Percentiles rank a stretch among this genome's conserved stretches.
Conservation (phyloP, 768 basidiomycete genomes). For the Podaxis sp. region DNA sequence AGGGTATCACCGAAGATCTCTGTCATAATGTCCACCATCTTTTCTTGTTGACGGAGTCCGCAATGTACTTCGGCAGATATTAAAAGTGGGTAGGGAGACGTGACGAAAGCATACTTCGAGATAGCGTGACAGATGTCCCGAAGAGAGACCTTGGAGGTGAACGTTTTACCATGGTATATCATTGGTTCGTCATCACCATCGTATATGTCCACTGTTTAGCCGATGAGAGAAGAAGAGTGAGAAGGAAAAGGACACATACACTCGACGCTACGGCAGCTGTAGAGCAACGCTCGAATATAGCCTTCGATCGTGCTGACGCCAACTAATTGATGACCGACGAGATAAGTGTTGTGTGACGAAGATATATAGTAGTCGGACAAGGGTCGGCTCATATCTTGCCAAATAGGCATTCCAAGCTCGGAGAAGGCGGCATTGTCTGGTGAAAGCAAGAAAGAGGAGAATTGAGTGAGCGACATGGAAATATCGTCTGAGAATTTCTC, state of each 20-base stretch:
- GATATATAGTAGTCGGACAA: conserved; percentile 89
- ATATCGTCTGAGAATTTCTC: conserved; percentile 11
- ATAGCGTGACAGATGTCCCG: conserved; percentile 84
- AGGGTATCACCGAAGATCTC: conserved; percentile 44
- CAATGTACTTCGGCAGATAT: conserved; percentile 95
- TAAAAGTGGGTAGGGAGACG: conserved; percentile 89
- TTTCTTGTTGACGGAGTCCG: conserved; percentile 73
- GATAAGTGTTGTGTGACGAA: conserved; percentile 90
- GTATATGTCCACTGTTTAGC: conserved; percentile 78
- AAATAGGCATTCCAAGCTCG: conserved; percentile 42
- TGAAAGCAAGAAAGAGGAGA: conserved; percentile 81
- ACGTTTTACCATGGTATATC: conserved; percentile 87
- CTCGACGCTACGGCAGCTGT: conserved; percentile 92
- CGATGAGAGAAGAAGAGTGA: background rate
- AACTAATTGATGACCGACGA: conserved; percentile 82
- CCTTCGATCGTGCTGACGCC: conserved; percentile 90
- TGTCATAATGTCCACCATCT: conserved; percentile 73
- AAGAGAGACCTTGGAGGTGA: conserved; percentile 80
- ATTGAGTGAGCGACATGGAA: conserved; percentile 56
- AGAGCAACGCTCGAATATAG: conserved; percentile 88
- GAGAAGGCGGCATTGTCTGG: conserved; percentile 64
- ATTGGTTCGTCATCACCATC: conserved; percentile 85
- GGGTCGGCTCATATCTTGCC: conserved; percentile 88
- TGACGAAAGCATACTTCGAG: conserved; percentile 84
- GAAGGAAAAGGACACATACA: conserved; percentile 45